phyloP scores from a whole-genome alignment of 2,329 filamentous ascomycete species.

The Fusarium humuli region DNA sequence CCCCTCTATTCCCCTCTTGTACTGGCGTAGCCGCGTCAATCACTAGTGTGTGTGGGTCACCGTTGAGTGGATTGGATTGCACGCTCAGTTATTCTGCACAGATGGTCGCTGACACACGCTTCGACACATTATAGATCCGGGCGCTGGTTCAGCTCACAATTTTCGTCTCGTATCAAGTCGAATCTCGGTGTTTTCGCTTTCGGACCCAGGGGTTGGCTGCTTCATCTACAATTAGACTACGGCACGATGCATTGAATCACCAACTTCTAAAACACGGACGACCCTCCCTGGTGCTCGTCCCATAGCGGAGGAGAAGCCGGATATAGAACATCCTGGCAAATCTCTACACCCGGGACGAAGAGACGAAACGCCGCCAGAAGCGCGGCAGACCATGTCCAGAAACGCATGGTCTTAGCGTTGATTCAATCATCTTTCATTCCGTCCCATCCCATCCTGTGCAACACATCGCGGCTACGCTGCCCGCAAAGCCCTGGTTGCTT shows the following conservation, averaged over 20 bases:
- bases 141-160: constrained; percentile 36
- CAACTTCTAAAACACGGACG: constrained; percentile 39
- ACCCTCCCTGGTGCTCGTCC: constrained; percentile 20
- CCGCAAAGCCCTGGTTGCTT: constrained; percentile 21
- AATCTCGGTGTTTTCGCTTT: constrained; percentile 29
- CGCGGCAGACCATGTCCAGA: constrained; percentile 37
- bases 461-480: constrained; percentile 25
- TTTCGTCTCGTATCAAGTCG: constrained; percentile 43
- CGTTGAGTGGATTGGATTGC: constrained; percentile 8
- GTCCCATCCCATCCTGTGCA: constrained; percentile 10
- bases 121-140: constrained; percentile 44
- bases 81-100: constrained; percentile 24
- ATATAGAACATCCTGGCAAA: constrained; percentile 36
- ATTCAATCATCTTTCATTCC: constrained; percentile 24
- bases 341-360: constrained; percentile 33
- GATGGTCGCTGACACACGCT: constrained; percentile 41
- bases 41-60: constrained; percentile 5
- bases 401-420: constrained; percentile 21
- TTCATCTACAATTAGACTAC: constrained; percentile 17
- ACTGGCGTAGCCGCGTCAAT: constrained; percentile 26
- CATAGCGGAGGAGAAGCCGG: constrained; percentile 26
- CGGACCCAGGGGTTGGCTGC: constrained; percentile 16
- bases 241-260: constrained; percentile 21
- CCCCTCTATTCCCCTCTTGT: constrained; percentile 21
- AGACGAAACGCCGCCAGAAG: constrained; percentile 42